Conservation (phyloP, 208 protist species). For the Leishmania aethiopica region DNA sequence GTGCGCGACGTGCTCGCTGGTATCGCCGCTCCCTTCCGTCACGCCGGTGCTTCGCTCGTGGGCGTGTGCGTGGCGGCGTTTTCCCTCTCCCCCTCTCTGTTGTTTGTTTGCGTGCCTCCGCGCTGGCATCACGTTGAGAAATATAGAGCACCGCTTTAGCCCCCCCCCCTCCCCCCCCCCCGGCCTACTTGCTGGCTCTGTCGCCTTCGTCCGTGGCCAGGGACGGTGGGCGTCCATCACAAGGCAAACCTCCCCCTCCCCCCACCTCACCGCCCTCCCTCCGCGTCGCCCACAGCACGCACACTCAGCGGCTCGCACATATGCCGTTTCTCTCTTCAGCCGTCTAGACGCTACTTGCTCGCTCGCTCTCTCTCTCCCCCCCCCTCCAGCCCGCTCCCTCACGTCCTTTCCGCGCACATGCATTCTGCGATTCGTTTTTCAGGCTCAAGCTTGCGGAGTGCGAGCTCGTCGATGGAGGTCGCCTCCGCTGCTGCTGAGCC, state of each 20-base stretch:
- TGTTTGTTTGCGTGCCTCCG: neutral
- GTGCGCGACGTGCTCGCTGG: too few species aligned
- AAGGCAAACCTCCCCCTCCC: neutral
- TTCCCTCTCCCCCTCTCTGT: neutral
- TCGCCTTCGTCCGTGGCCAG: neutral
- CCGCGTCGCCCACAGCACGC: neutral
- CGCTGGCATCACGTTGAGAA: too few species aligned
- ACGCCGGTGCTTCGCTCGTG: too few species aligned
- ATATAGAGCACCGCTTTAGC: too few species aligned
- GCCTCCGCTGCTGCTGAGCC: constrained; percentile 2
- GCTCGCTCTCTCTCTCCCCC: too few species aligned
- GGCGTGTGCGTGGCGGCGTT: neutral
- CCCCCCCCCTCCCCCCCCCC: neutral
- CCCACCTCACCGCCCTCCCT: neutral
- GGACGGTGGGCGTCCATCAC: neutral
- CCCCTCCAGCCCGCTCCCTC: neutral
- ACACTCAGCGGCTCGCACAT: neutral
- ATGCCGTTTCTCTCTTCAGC: neutral
- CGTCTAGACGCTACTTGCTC: neutral
- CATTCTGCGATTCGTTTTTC: constrained; percentile 28
- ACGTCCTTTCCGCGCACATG: neutral
- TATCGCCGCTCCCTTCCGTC: too few species aligned
- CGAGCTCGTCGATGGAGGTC: neutral
- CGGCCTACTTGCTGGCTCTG: neutral
- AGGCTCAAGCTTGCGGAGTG: constrained; percentile 10